Evolutionary conservation across 1,139 yeast species (phyloP), one percentile per base, ranked within the genome.

Genomic region (Insectozyma bohioensis): DNA sequence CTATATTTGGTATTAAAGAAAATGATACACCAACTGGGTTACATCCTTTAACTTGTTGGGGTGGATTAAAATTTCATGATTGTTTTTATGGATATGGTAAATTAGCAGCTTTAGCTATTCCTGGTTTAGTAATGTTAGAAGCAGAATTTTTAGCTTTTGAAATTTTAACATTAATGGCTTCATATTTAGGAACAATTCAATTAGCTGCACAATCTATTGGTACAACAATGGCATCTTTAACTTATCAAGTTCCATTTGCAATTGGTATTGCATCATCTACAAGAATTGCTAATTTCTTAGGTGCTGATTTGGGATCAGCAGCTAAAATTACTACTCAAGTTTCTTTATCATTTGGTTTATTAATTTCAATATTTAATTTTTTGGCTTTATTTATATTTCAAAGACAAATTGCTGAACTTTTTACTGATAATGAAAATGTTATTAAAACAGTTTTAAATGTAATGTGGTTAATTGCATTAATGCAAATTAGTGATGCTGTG

Each of bases 131-230:
- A 27, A 76, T 76, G 81, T 64, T 76, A 35, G 77, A 75, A 54
- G 77, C 80, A 9, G 82, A 76, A 49, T 76, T 74, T 37, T 55
- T 76, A 37, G 78, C 80, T 4, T 76, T 75, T 47, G 82, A 76
- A 51, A 65, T 76, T 28, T 61, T 76, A 49, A 76, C 81, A 1
- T 59, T 76, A 33, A 55, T 75, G 45, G 75, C 81, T 1, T 69
- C 78, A 2, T 75, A 74, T 45, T 53, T 76, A 37, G 81, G 81
- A 4, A 75, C 82, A 0, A 52, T 63, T 20, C 63, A 70, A 6
- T 61, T 76, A 41, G 82, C 82, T 6, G 78, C 81, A 1, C 82
- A 76, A 49, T 72, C 79, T 2, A 71, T 75, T 26, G 74, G 78
- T 28, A 62, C 79, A 10, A 75, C 80, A 1, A 67, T 74, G 65